Evolutionary conservation across 1,284 basidiomycete genomes (phyloP), one percentile per base, ranked within the genome.

Genomic region (Ustilago esculenta): DNA sequence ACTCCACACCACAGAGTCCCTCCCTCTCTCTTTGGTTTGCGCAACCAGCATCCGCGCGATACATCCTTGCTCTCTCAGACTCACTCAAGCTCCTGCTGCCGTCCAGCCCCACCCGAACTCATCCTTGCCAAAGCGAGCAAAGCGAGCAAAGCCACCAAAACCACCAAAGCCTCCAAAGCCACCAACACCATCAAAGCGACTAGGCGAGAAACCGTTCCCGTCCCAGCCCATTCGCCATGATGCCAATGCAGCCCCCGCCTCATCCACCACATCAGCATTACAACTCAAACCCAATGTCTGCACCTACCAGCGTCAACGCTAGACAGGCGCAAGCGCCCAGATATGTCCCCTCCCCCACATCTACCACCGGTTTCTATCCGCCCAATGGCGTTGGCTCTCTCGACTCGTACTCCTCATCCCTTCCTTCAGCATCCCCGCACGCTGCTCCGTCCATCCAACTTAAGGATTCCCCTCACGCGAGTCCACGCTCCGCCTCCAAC

Each of bases 231-330:
- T 47, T 37, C 54, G 55, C 43, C 50, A 69, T 69, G 66, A 69
- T 69, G 66, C 66, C 56, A 18, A 64, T 64, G 56, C 67, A 70
- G 41, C 44, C 60, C 21, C 55, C 67, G 27, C 60, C 67, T n/a
- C 58, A 68, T 14, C 65, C 58, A 47, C 67, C 60, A 17, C 56
- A 70, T 40, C 67, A 70, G 29, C 53, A 70, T 25, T 69, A 52
- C 47, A 59, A 47, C 33, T 39, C 59, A 6, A 59, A 51, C 27
- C 20, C 50, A 46, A 63, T 63, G 47, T 42, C 37, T 7, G 50
- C 32, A 3, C 40, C 54, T 33, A 33, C 58, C 23, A 53, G 12
- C 30, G 52, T 63, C 39, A 59, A 69, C 34, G 40, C 25, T n/a
- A 44, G 47, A 33, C 41, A 12, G 18, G 35, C 36, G 1, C 49